Percentiles rank a stretch among this genome's conserved stretches.
Evolutionary conservation across 1,139 yeast species (phyloP).

Genomic region (Hansenula sp.): DNA sequence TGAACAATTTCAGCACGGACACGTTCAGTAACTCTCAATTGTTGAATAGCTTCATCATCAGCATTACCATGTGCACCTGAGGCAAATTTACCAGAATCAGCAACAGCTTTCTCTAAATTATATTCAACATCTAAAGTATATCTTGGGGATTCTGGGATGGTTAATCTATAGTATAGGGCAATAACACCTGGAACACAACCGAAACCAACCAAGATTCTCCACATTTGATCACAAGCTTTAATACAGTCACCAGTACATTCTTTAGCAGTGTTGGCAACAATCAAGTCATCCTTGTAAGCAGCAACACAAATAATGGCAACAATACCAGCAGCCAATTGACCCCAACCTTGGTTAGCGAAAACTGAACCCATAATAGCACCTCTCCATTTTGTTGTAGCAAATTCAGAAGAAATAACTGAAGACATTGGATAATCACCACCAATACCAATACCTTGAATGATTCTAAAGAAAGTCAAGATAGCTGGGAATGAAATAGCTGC

Average conservation of each 20-base stretch:
- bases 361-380: slow-evolving; percentile 96
- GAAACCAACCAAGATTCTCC: slow-evolving; percentile 85
- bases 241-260: slow-evolving; percentile 63
- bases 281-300: slow-evolving; percentile 62
- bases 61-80: slow-evolving; percentile 46
- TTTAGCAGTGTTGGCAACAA: slow-evolving; percentile 43
- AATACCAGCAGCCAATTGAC: slow-evolving; percentile 83
- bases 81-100: slow-evolving; percentile 45
- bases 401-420: slow-evolving; percentile 86
- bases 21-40: slow-evolving; percentile 37
- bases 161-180: slow-evolving; percentile 85
- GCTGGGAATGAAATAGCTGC: slow-evolving; percentile 73
- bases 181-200: slow-evolving; percentile 85
- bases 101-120: slow-evolving; percentile 63
- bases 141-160: slow-evolving; percentile 93
- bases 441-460: slow-evolving; percentile 92
- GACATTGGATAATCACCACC: slow-evolving; percentile 99
- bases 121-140: slow-evolving; percentile 71
- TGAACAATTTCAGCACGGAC: slow-evolving; percentile 38
- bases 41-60: slow-evolving; percentile 35
- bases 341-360: slow-evolving; percentile 91
- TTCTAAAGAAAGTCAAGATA: slow-evolving; percentile 70
- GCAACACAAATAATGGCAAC: slow-evolving; percentile 70
- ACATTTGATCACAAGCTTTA: slow-evolving; percentile 85
- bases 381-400: slow-evolving; percentile 90